A percentile compares a stretch with the other conserved stretches of the same genome.
Conservation (phyloP, 306 rosid genomes). For the Clitoria ternatea region DNA sequence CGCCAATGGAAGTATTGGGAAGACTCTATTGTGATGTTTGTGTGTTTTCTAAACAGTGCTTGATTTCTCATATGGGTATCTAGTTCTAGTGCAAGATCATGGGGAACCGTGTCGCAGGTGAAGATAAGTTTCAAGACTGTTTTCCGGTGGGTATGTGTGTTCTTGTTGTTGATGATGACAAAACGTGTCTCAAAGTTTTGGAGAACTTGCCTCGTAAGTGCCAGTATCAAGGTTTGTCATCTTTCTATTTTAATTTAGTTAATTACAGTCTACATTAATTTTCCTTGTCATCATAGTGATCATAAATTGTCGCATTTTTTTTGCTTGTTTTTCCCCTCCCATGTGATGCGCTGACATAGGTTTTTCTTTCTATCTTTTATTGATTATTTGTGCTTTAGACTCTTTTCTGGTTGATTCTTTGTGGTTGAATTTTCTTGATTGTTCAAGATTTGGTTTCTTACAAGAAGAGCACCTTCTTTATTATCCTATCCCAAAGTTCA, state of each 20-base stretch:
- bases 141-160: conserved; percentile 91
- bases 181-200: conserved; percentile 58
- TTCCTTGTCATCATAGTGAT: background rate
- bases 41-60: background rate
- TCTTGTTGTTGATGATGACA: conserved; percentile 81
- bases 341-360: background rate
- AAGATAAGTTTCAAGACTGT: conserved; percentile 24
- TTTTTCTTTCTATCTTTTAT: background rate
- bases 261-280: background rate
- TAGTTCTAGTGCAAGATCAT: conserved; percentile 35
- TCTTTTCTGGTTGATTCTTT: background rate
- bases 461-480: background rate
- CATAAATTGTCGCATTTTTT: background rate
- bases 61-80: conserved; percentile 15
- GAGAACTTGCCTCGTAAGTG: conserved; percentile 69
- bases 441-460: background rate
- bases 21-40: background rate
- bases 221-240: conserved; percentile 66
- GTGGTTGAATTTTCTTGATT: background rate
- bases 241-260: background rate
- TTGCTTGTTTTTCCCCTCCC: background rate
- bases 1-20: no score
- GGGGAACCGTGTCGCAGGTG: conserved; percentile 23
- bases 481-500: background rate
- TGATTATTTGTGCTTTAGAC: background rate